phyloP scores from a whole-genome alignment of 139 green algal genomes.

The Asterochloris sp. region DNA sequence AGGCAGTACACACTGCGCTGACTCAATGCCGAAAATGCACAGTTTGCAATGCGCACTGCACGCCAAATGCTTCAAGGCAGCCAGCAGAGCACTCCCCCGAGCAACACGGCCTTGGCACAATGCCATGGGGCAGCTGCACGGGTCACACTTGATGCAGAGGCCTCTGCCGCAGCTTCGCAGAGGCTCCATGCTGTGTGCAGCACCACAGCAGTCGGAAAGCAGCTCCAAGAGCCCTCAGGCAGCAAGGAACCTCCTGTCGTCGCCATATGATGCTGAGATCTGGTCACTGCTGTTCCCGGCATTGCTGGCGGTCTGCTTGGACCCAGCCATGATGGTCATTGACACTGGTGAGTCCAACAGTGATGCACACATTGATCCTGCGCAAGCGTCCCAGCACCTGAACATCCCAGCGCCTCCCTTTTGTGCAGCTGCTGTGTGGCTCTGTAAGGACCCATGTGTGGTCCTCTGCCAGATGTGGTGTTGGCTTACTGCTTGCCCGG shows the following conservation, averaged over 20 bases:
- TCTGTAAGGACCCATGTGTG: background rate
- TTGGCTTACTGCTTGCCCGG: too few species aligned
- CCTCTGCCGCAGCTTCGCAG: background rate
- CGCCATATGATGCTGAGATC: conserved; percentile 50
- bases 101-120: background rate
- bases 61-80: too few species aligned
- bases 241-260: background rate
- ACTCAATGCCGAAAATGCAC: too few species aligned
- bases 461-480: background rate
- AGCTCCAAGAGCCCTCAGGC: too few species aligned
- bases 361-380: background rate
- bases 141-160: background rate
- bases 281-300: conserved; percentile 45
- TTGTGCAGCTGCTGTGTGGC: background rate
- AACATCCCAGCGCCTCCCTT: background rate
- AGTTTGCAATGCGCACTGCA: too few species aligned
- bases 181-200: background rate
- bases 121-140: too few species aligned
- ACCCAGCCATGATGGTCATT: conserved; percentile 51
- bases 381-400: too few species aligned
- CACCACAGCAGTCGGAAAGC: background rate
- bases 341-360: conserved; percentile 37
- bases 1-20: too few species aligned
- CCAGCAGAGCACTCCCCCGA: too few species aligned
- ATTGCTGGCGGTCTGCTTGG: conserved; percentile 49